Evolutionary conservation across 768 basidiomycete species (phyloP).

Genomic region (Pisolithus orientalis): DNA sequence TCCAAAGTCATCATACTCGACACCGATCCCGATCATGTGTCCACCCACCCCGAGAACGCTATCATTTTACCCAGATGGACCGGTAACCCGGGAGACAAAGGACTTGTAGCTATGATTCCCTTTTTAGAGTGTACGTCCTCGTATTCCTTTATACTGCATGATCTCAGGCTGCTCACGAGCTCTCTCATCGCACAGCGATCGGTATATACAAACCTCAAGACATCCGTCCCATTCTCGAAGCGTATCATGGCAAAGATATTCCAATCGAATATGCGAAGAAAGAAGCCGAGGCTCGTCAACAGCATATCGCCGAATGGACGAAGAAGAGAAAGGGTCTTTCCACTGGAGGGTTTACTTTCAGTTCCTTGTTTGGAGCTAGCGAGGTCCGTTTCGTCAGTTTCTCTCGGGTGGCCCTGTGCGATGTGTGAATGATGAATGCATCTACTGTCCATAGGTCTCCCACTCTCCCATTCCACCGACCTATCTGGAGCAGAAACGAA

Average conservation of each 20-base stretch:
- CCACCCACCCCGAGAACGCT: conserved; percentile 83
- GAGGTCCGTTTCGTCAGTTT: conserved; percentile 19
- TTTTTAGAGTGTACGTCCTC: conserved; percentile 82
- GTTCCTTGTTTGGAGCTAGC: conserved; percentile 34
- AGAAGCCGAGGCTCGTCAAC: conserved; percentile 76
- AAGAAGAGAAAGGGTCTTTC: conserved; percentile 33
- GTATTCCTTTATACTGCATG: neutral
- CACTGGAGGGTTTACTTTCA: conserved; percentile 38
- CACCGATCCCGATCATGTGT: conserved; percentile 70
- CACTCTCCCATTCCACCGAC: conserved; percentile 36
- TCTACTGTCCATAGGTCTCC: conserved; percentile 8
- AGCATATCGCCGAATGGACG: conserved; percentile 80
- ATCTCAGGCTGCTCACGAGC: neutral
- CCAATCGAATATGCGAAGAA: conserved; percentile 83
- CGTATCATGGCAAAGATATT: conserved; percentile 85
- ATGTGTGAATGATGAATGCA: neutral
- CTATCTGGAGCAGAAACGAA: conserved; percentile 47
- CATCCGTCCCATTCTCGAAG: conserved; percentile 79
- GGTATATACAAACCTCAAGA: conserved; percentile 86
- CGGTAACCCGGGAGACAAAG: conserved; percentile 67
- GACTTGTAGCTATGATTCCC: conserved; percentile 88
- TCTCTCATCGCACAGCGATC: conserved; percentile 51
- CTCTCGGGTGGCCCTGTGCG: neutral
- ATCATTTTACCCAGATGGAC: conserved; percentile 83
- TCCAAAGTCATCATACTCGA: conserved; percentile 87